Conservation (phyloP, 2,329 filamentous ascomycete species). For the Coleophoma crateriformis region DNA sequence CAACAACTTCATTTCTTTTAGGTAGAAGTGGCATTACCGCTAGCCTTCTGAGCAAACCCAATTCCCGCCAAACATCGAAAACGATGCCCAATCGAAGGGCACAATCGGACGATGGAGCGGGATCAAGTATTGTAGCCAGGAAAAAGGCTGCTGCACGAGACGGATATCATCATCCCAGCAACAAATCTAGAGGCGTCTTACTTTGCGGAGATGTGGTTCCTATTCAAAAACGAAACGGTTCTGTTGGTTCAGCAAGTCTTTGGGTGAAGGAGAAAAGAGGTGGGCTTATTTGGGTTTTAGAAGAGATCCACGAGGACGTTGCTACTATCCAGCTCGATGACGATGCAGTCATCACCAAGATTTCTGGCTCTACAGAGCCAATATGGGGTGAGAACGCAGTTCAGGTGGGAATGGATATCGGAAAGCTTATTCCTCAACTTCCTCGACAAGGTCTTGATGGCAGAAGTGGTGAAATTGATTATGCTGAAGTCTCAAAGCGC, state of each 20-base stretch:
- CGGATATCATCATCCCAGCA: constrained; percentile 52
- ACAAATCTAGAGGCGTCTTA: constrained; percentile 80
- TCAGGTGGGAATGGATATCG: constrained; percentile 66
- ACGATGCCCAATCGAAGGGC: constrained; percentile 41
- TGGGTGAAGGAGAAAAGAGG: constrained; percentile 98
- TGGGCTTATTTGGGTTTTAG: constrained; percentile 93
- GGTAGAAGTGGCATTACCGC: constrained; percentile 74
- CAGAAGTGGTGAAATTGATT: constrained; percentile 69
- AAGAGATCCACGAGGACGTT: constrained; percentile 95
- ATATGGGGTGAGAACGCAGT: constrained; percentile 78
- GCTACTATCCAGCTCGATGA: constrained; percentile 73
- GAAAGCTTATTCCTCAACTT: constrained; percentile 73
- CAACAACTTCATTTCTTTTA: constrained; percentile 55
- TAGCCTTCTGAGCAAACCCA: constrained; percentile 72
- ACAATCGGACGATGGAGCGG: constrained; percentile 57
- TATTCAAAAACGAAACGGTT: constrained; percentile 91
- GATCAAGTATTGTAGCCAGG: constrained; percentile 35
- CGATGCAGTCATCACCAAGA: constrained; percentile 64
- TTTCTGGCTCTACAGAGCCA: constrained; percentile 70
- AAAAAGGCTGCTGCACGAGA: constrained; percentile 40
- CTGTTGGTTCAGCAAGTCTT: constrained; percentile 84
- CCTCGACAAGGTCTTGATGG: constrained; percentile 69
- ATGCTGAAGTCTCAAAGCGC: constrained; percentile 64
- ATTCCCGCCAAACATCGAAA: constrained; percentile 46
- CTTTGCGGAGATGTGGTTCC: constrained; percentile 97